These are phyloP conservation scores for Cucurbitaria berberidis DNA, from an alignment of 2,329 filamentous ascomycete species.

Conservation along the genomic window DNA sequence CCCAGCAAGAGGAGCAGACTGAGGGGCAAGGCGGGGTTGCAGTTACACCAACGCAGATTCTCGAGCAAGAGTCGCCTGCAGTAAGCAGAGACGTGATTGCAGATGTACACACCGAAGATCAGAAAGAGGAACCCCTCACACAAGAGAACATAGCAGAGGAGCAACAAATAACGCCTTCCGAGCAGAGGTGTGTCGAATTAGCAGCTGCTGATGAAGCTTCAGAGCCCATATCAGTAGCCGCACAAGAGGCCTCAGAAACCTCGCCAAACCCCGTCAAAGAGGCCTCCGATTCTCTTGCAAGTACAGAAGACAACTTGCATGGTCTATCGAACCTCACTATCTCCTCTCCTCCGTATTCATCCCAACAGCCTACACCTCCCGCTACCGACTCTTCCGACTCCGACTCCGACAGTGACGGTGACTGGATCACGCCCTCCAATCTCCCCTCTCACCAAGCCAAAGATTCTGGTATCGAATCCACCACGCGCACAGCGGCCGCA, in stretches of 20 bases:
- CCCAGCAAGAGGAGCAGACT: conserved; percentile 5
- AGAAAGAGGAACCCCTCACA: neutral
- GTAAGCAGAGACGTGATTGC: conserved; percentile 1
- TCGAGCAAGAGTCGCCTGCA: conserved; percentile 1
- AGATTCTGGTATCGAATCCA: conserved; percentile 55
- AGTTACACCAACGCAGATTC: conserved; percentile 7
- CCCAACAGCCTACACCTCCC: conserved; percentile 25
- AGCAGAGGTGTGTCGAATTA: conserved; percentile 7
- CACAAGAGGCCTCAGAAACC: conserved; percentile 1
- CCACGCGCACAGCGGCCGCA: conserved; percentile 55
- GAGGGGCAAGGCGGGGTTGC: conserved; percentile 13
- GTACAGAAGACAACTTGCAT: conserved; percentile 15
- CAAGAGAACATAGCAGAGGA: conserved; percentile 5
- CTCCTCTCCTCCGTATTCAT: conserved; percentile 7
- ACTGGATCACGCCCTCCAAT: conserved; percentile 95
- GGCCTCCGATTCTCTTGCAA: neutral
- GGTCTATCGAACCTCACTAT: conserved; percentile 31
- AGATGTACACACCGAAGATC: conserved; percentile 10
- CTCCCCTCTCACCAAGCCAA: conserved; percentile 81
- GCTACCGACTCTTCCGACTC: conserved; percentile 22
- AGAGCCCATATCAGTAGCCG: conserved; percentile 2
- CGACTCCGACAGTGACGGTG: conserved; percentile 51
- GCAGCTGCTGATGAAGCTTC: neutral
- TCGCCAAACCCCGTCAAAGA: neutral
- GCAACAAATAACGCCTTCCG: conserved; percentile 4